Evolutionary conservation across 1,139 yeast genomes (phyloP).

Genomic region (Suhomyces wounanorum): DNA sequence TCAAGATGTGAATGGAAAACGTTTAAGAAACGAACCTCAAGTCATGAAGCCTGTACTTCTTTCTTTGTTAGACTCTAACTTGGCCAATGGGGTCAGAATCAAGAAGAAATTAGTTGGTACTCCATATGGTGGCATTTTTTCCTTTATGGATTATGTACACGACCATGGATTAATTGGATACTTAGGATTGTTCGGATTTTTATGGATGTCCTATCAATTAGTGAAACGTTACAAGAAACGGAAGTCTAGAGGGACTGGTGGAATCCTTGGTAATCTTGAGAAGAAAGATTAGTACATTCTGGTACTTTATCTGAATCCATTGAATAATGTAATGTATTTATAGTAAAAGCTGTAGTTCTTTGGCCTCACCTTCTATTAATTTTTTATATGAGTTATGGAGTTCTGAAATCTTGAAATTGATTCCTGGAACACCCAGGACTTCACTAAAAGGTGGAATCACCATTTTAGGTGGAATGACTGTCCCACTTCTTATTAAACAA

Average conservation of each 20-base stretch:
- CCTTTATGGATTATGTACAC: conserved; percentile 49
- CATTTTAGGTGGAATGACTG: conserved; percentile 54
- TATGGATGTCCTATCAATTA: not conserved
- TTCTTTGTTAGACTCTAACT: conserved; percentile 36
- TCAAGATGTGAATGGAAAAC: conserved; percentile 28
- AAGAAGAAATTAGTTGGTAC: conserved; percentile 39
- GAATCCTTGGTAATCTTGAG: conserved; percentile 24
- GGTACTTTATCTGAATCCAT: not conserved
- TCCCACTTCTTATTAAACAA: conserved; percentile 50
- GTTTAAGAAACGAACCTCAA: conserved; percentile 34
- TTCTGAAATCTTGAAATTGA: conserved; percentile 29
- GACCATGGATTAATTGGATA: conserved; percentile 49
- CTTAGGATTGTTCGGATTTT: conserved; percentile 23
- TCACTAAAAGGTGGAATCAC: conserved; percentile 64
- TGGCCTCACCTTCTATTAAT: conserved; percentile 45
- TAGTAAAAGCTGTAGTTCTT: conserved; percentile 17
- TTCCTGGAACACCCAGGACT: conserved; percentile 46
- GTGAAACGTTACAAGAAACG: not conserved
- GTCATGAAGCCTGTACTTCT: conserved; percentile 30
- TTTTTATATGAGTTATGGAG: conserved; percentile 44
- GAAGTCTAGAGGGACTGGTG: conserved; percentile 17
- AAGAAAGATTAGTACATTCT: conserved; percentile 22
- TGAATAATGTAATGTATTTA: not conserved
- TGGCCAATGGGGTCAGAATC: conserved; percentile 13
- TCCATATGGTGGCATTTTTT: conserved; percentile 42